phyloP scores from a whole-genome alignment of 192 early-diverging fungal species.

The Obelidium mucronatum region DNA sequence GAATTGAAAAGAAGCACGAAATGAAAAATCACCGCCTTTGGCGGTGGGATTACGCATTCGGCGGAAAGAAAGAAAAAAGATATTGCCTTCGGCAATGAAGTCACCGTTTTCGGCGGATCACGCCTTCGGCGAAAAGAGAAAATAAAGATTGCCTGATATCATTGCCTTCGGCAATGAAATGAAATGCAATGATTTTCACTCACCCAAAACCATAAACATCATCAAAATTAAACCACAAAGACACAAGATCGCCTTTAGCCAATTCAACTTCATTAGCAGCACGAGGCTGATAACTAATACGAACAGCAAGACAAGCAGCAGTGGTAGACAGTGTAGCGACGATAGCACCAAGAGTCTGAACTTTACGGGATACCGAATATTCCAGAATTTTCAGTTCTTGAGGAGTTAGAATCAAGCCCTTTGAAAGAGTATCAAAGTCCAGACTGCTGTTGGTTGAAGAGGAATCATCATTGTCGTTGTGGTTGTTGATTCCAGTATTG shows the following conservation, averaged over 20 bases:
- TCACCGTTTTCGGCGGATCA: background rate
- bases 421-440: constrained; percentile 1
- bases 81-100: no score
- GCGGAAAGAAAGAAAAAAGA: no score
- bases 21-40: background rate
- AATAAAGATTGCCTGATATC: no score
- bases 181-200: background rate
- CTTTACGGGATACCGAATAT: constrained; percentile 8
- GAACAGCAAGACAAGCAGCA: constrained; percentile 13
- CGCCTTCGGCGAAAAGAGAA: background rate
- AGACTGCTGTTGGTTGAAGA: no score
- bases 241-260: constrained; percentile 19
- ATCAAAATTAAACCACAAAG: constrained; percentile 32
- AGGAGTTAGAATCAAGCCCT: constrained; percentile 20
- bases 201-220: constrained; percentile 38
- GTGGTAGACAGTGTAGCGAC: constrained; percentile 1
- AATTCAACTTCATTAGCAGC: constrained; percentile 37
- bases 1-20: no score
- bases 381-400: constrained; percentile 14
- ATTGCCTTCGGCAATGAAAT: no score
- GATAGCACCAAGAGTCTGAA: constrained; percentile 9
- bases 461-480: background rate
- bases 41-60: no score
- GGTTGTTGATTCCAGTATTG: no score
- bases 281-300: constrained; percentile 34